phyloP scores from a whole-genome alignment of 176 grass and related monocot genomes.

The Poa annua region DNA sequence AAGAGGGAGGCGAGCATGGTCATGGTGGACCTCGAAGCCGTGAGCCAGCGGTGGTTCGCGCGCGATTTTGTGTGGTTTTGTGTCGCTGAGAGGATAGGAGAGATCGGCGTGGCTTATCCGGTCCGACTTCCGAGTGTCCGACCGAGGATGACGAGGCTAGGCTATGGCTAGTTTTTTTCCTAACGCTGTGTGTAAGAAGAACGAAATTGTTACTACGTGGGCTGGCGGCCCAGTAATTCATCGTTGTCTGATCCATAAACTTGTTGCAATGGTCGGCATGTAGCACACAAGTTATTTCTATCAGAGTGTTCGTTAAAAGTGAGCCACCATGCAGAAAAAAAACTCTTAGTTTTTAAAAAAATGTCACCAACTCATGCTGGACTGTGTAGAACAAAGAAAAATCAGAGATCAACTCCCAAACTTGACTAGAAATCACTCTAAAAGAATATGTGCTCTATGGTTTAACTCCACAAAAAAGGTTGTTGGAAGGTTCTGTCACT shows the following conservation, averaged over 20 bases:
- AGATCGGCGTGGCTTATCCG: slow-evolving; percentile 51
- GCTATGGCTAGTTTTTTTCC: no score
- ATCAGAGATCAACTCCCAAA: not conserved
- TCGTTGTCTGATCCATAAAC: not conserved
- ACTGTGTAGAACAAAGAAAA: not conserved
- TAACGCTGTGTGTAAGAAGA: not conserved
- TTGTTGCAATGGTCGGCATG: not conserved
- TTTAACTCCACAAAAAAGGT: not conserved
- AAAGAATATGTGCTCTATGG: not conserved
- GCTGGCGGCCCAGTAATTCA: not conserved
- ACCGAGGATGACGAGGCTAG: not conserved
- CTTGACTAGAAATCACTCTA: not conserved
- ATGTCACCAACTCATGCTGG: not conserved
- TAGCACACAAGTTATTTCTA: not conserved
- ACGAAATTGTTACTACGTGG: not conserved
- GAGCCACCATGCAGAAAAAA: not conserved
- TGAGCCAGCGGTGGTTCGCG: slow-evolving; percentile 18
- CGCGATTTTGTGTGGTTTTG: slow-evolving; percentile 34
- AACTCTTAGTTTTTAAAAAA: no score
- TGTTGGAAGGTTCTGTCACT: not conserved
- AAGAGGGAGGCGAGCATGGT: slow-evolving; percentile 54
- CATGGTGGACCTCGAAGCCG: slow-evolving; percentile 39
- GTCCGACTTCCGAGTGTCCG: not conserved
- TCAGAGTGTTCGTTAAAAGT: not conserved
- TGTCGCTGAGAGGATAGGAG: slow-evolving; percentile 36